These are phyloP conservation scores for Tremella mesenterica DNA, from an alignment of 768 basidiomycete genomes.

Conservation along the genomic window DNA sequence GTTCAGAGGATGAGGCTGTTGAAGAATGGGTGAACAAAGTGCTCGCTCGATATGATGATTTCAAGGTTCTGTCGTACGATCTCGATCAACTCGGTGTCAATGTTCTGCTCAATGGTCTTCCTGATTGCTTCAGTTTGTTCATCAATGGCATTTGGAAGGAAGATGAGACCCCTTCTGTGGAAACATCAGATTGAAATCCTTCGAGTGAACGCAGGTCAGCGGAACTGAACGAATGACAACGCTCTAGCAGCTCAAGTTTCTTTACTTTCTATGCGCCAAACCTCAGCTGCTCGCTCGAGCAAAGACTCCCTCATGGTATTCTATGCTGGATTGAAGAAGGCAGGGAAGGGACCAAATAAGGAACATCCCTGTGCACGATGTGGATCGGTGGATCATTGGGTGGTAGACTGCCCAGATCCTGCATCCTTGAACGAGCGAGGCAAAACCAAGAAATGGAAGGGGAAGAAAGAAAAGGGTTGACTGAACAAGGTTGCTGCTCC, in stretches of 20 bases:
- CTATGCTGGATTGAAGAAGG: too few relatives aligned
- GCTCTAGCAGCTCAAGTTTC: constrained; percentile 19
- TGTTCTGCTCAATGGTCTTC: constrained; percentile 5
- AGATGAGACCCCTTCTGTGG: not conserved
- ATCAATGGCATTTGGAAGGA: not conserved
- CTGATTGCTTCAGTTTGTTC: not conserved
- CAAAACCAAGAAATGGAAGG: too few relatives aligned
- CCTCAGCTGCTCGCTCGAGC: too few relatives aligned
- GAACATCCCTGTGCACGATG: too few relatives aligned
- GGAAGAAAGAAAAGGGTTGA: too few relatives aligned
- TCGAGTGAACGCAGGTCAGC: constrained; percentile 5
- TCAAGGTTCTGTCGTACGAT: constrained; percentile 3
- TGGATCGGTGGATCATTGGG: too few relatives aligned
- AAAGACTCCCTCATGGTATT: too few relatives aligned
- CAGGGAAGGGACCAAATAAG: too few relatives aligned
- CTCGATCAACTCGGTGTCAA: constrained; percentile 5
- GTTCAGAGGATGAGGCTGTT: constrained; percentile 1
- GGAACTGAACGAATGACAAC: not conserved
- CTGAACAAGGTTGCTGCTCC: too few relatives aligned
- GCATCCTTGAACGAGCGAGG: too few relatives aligned
- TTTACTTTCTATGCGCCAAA: too few relatives aligned
- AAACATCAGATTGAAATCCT: not conserved
- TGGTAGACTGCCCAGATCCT: too few relatives aligned
- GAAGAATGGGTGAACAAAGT: constrained; percentile 4
- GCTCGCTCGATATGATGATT: constrained; percentile 1